A percentile compares a stretch with the other conserved stretches of the same genome.
Conservation (phyloP, 768 basidiomycete species). For the Hypholoma fasciculare region DNA sequence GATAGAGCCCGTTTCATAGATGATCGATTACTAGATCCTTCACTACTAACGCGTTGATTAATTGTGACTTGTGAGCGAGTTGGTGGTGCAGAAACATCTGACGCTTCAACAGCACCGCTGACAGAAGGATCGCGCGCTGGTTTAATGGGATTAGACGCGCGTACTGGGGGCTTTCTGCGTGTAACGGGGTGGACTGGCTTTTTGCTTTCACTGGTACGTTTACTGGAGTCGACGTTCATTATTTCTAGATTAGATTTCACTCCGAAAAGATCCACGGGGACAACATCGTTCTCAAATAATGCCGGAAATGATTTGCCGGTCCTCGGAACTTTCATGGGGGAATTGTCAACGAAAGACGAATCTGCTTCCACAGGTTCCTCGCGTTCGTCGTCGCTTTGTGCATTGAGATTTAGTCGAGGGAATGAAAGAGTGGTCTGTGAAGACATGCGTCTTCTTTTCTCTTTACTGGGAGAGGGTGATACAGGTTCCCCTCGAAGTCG, state of each 20-base stretch:
- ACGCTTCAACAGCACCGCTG: not conserved
- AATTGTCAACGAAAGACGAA: conserved; percentile 64
- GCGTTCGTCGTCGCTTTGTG: conserved; percentile 19
- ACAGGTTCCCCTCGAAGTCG: conserved; percentile 82
- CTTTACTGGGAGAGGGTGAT: conserved; percentile 79
- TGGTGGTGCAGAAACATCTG: not conserved
- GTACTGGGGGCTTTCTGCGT: not conserved
- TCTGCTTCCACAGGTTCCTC: conserved; percentile 30
- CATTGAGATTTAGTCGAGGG: conserved; percentile 23
- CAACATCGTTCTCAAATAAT: conserved; percentile 55
- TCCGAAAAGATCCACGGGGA: conserved; percentile 19
- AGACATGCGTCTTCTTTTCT: conserved; percentile 63
- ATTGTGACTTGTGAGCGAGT: conserved; percentile 2
- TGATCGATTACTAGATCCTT: conserved; percentile 19
- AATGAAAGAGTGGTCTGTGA: conserved; percentile 41
- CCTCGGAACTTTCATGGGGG: conserved; percentile 63
- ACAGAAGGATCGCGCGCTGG: not conserved
- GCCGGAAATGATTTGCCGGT: conserved; percentile 64
- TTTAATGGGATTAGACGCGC: not conserved
- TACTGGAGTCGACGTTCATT: too few relatives aligned
- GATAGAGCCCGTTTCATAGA: conserved; percentile 47
- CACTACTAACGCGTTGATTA: conserved; percentile 6
- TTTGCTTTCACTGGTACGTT: not conserved
- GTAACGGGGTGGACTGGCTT: not conserved
- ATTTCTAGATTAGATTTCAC: conserved; percentile 7